Evolutionary conservation across 2,329 filamentous ascomycete genomes (phyloP).

Genomic region (Pestalotiopsis sp.): DNA sequence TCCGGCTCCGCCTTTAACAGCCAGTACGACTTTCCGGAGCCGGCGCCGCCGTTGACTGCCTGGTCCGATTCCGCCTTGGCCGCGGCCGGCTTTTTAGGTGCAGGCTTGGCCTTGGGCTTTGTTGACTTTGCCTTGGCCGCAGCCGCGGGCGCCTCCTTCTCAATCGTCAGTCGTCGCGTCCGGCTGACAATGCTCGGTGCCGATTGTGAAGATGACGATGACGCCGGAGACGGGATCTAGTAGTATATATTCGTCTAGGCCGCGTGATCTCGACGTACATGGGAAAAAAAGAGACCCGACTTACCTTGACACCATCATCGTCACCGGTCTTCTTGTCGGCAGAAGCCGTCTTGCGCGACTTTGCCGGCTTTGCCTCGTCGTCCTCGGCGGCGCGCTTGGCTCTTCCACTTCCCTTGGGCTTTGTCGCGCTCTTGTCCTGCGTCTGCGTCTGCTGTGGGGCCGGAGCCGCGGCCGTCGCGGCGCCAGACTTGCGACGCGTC

Average conservation of each 20-base stretch:
- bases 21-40: slow-evolving; percentile 59
- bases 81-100: neutral
- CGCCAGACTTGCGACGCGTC: slow-evolving; percentile 12
- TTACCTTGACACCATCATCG: neutral
- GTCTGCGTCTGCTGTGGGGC: neutral
- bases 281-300: too few species aligned
- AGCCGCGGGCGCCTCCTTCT: neutral
- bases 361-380: neutral
- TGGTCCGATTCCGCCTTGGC: neutral
- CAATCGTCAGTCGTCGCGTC: slow-evolving; percentile 7
- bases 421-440: neutral
- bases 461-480: neutral
- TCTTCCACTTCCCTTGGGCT: neutral
- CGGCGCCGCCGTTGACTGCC: neutral
- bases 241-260: neutral
- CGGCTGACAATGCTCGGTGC: neutral
- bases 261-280: neutral
- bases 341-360: neutral
- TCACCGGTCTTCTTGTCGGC: neutral
- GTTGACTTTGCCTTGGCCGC: neutral
- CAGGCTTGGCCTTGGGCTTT: neutral
- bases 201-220: neutral
- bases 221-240: slow-evolving; percentile 1
- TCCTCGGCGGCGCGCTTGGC: slow-evolving; percentile 10
- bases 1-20: slow-evolving; percentile 89